Base-by-base conservation (phyloP, 345 rosid genomes). In the Eucalyptus cladocalyx region DNA sequence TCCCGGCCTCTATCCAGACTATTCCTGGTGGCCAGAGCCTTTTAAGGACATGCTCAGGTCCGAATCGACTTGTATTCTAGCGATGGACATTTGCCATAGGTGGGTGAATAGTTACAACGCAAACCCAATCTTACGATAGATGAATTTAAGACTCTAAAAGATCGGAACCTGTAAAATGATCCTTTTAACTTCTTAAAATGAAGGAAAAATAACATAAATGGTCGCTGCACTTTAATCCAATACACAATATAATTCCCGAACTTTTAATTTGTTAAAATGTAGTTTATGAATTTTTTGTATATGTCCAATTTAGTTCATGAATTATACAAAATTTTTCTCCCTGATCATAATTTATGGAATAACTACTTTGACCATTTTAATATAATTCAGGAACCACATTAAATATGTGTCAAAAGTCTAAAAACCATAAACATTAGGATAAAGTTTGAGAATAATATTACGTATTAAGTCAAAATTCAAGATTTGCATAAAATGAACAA, bases 281-380 rank as follows among this genome's bases (percentile, higher is more conserved):
- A 21, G 26, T 8, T 53, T 5, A 53, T 53, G 2, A 53, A 19
- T 19, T 3, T 53, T 53, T 53, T 19, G 5, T 19, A 19, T 2
- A 19, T 53, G 1, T 53, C 19, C 0, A 19, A 53, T 53, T 19
- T 53, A 53, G 2, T 53, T 7, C 2, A 0, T 19, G 0, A 53
- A 53, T 7, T 53, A 21, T 53, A 21, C 19, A 1, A 53, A 53
- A 53, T 21, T 8, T 19, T 53, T 7, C 10, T 3, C 2, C 0
- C 11, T 19, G 0, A 53, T 53, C 0, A 21, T 53, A 53, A 53
- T 21, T 53, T 19, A 53, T 53, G 26, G 58, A 53, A 53, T 53
- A 4, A 53, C 11, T 53, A 21, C 11, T 53, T 53, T 53, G 24
- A 53, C 0, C 58, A 53, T 53, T 53, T 53, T 21, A 19, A 53